Base-by-base conservation (phyloP, 371 early-diverging fungal species). In the Amoeboradix gromovi region DNA sequence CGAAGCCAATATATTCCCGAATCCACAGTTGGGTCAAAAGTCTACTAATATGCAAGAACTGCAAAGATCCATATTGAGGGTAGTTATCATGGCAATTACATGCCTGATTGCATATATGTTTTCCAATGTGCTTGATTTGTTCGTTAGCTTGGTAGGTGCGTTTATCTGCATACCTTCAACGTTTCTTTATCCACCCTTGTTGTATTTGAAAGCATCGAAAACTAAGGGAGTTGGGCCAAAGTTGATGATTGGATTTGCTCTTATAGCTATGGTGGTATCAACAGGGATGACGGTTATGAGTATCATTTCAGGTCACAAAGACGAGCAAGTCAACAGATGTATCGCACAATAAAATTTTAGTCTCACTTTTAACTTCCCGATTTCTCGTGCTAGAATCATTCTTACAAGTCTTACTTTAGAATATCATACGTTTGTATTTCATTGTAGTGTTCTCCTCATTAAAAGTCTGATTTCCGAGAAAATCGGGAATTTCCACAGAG, bases 141-240 rank as follows among this genome's bases (percentile, higher is more conserved):
- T 94, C 70, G 90, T 94, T 32, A 84, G 86, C 66, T 80, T 92
- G 66, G 87, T 91, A 30, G 94, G 92, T 0, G 87, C 87, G 68
- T 82, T 91, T 70, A 87, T 90, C 28, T 94, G 92, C 76, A 85
- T 77, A 29, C 79, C 79, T 28, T 28, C 68, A 29, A 29, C 17
- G 5, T 48, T 48, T 22, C 5, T 48, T 48, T 48, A 12, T 75
- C 90, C 89, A 1, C 81, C 88, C 1, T 72, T 89, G 48, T 88
- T 89, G 80, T 89, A 89, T 70, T 68, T 73, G 80, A 72, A 84
- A 81, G 0, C 72, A 81, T 72, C 27, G 28, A 72, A 29, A 30
- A n/a, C 28, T 66, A 73, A 76, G 70, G 77, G 78, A 30, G 68
- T 78, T 0, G 79, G 81, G 65, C 88, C 89, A 73, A 71, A 82